Conservation (phyloP, 2,329 filamentous ascomycete genomes). For the Aspergillus sp. region DNA sequence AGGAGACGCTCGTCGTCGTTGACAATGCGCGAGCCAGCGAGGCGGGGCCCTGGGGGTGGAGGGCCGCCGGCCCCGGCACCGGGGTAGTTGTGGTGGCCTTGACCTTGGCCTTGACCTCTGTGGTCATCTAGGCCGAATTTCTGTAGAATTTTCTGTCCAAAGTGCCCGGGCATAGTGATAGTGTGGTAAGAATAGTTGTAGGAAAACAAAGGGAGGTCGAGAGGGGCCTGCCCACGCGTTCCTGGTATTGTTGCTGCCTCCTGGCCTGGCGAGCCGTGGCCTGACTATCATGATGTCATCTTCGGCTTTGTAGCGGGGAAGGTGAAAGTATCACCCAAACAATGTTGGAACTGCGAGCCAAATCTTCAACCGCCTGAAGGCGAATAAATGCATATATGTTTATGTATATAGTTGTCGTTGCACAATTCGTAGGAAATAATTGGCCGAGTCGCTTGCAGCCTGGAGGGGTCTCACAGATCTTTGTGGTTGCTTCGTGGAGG, state of each 20-base stretch:
- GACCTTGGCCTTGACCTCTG: constrained; percentile 2
- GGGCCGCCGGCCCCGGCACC: not conserved
- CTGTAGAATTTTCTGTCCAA: constrained; percentile 40
- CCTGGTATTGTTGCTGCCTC: not conserved
- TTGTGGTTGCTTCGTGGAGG: not conserved
- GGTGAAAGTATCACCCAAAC: not conserved
- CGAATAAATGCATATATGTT: not conserved
- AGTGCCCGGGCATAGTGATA: constrained; percentile 4
- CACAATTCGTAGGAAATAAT: not conserved
- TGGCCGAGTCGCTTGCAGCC: not conserved
- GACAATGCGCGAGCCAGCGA: constrained; percentile 31
- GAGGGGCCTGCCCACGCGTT: not conserved
- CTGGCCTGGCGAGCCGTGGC: not conserved
- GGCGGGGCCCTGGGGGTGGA: constrained; percentile 9
- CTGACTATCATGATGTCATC: not conserved
- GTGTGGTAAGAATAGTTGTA: not conserved
- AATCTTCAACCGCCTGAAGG: not conserved
- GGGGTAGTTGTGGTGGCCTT: constrained; percentile 12
- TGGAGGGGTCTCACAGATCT: not conserved
- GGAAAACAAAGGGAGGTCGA: not conserved
- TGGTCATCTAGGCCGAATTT: constrained; percentile 31
- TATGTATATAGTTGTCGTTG: not conserved
- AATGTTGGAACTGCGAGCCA: not conserved
- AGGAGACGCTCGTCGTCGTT: constrained; percentile 40
- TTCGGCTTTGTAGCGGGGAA: not conserved